These are phyloP conservation scores for Dioscorea dumetorum DNA, from an alignment of 106 monocot species.

Conservation along the genomic window DNA sequence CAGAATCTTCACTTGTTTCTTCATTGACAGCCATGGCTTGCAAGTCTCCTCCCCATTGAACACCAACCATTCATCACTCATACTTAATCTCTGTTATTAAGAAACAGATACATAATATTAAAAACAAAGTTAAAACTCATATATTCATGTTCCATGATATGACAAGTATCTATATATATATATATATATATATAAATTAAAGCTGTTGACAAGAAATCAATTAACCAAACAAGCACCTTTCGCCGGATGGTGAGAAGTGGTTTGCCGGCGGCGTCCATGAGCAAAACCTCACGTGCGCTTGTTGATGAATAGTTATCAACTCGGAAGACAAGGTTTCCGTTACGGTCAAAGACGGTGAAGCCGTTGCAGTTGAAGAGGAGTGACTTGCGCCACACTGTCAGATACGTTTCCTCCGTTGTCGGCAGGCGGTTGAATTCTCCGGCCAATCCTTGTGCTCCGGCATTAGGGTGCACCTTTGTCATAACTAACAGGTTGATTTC, in stretches of 20 bases:
- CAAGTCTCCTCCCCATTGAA: constrained; percentile 33
- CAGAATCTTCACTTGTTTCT: constrained; percentile 12
- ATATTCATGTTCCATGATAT: too few relatives aligned
- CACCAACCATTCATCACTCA: constrained; percentile 47
- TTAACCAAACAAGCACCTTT: constrained; percentile 20
- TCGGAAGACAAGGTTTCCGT: constrained; percentile 39
- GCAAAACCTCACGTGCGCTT: constrained; percentile 30
- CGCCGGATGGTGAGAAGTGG: constrained; percentile 47
- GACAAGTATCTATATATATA: too few relatives aligned
- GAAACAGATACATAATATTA: too few relatives aligned
- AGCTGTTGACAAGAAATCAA: too few relatives aligned
- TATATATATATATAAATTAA: too few relatives aligned
- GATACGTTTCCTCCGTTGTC: not conserved
- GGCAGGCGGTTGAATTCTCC: not conserved
- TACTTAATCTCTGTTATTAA: constrained; percentile 34
- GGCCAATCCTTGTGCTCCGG: not conserved
- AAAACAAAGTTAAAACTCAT: too few relatives aligned
- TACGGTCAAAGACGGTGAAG: constrained; percentile 49
- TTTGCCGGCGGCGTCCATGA: constrained; percentile 61
- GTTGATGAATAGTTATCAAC: constrained; percentile 51
- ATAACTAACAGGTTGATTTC: not conserved
- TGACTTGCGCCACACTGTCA: constrained; percentile 50
- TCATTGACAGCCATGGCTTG: constrained; percentile 23
- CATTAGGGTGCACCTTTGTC: constrained; percentile 18
- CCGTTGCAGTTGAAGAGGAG: constrained; percentile 37